These are phyloP conservation scores for Russula foetens DNA, from an alignment of 768 basidiomycete genomes.

Conservation along the genomic window DNA sequence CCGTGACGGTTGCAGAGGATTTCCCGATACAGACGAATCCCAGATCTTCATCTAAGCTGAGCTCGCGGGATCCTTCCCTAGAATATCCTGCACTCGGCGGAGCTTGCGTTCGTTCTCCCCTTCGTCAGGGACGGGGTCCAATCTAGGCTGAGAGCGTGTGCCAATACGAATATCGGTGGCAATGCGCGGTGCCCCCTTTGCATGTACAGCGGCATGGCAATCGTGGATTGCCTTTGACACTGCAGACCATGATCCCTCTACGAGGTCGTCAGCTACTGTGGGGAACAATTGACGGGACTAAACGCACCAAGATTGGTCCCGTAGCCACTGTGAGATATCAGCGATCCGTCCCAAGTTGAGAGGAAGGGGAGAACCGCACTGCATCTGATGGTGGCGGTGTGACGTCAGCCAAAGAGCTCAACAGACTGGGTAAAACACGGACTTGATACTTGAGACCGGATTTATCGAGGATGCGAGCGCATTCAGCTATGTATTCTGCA, in stretches of 20 bases:
- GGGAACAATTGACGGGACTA: neutral
- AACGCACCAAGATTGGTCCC: constrained; percentile 77
- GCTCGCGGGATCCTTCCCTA: constrained; percentile 34
- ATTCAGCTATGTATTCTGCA: constrained; percentile 73
- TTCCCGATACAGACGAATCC: neutral
- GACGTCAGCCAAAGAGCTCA: neutral
- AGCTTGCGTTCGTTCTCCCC: constrained; percentile 74
- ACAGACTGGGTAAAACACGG: constrained; percentile 12
- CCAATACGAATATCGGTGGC: constrained; percentile 95
- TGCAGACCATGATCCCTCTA: constrained; percentile 77
- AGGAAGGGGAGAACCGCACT: constrained; percentile 36
- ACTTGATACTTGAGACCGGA: constrained; percentile 81
- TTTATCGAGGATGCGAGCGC: constrained; percentile 73
- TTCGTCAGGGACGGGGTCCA: constrained; percentile 47
- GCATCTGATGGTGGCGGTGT: constrained; percentile 41
- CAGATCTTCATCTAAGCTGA: neutral
- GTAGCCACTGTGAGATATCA: constrained; percentile 53
- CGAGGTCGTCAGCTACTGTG: neutral
- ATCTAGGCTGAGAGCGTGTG: constrained; percentile 45
- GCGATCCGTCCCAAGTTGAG: neutral
- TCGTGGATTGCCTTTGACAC: constrained; percentile 85
- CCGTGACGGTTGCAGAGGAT: neutral
- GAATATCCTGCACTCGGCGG: constrained; percentile 69
- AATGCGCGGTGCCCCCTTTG: constrained; percentile 61
- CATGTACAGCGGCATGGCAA: constrained; percentile 83